Evolutionary conservation across 2,329 filamentous ascomycete species (phyloP), one percentile per base, ranked within the genome.

Genomic region (Canariomyces notabilis): DNA sequence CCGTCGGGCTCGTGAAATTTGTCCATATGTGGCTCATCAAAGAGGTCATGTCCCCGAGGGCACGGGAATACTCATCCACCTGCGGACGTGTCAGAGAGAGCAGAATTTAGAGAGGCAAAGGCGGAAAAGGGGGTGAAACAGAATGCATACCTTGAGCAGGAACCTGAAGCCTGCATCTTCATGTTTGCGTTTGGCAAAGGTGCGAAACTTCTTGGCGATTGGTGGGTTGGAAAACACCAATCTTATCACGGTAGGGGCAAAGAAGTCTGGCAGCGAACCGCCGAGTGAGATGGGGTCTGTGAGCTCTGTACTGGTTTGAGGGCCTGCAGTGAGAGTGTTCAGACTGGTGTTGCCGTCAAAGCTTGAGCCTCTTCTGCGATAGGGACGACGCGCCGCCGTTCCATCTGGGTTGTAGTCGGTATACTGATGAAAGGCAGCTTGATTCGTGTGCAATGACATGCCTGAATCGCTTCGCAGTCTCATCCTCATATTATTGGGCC

Each of bases 161-260:
- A 75, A 75, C 43, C 72, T 74, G 46, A 80, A 63, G 49, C 76
- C 73, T 43, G 76, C 70, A 1, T 67, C 70, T 45, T 67, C 70
- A 26, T 71, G 67, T 23, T 66, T 62, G 22, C 59, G 66, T 38
- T 71, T 67, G n/a, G 75, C 73, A 57, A 77, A 80, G 35, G 66
- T 67, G 45, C 70, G 65, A 16, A 80, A 60, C 23, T 71, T 67
- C 46, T 69, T 65, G 2, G 68, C 68, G 1, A 73, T 73, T 4
- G 64, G 64, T 0, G 72, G 69, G 50, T 77, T 71, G 50, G 70
- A 67, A 38, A 80, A 64, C 1, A 74, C 73, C 51, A 74, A 62
- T 37, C 72, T 68, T 45, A 80, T 73, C 19, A 74, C 68, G 20
- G 76, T 73, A 4, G 64, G 61, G 18, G 72, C 69, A 43, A 77